Conservation (phyloP, 345 rosid genomes). For the Arabis alpina region DNA sequence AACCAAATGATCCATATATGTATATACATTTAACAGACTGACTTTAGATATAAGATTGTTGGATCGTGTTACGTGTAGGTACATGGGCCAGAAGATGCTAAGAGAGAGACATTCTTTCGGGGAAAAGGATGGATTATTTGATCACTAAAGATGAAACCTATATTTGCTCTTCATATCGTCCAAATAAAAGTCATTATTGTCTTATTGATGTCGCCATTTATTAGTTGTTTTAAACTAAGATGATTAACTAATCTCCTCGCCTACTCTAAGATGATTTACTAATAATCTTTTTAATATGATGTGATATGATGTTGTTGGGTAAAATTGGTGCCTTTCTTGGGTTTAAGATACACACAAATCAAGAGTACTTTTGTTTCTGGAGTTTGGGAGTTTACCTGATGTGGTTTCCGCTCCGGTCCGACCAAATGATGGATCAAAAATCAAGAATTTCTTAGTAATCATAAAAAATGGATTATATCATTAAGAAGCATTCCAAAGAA, state of each 20-base stretch:
- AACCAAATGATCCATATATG: background rate
- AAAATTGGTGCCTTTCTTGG: no score
- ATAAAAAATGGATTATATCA: no score
- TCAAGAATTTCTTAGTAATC: no score
- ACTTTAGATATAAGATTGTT: background rate
- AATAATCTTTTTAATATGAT: background rate
- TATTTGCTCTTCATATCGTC: background rate
- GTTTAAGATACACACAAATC: no score
- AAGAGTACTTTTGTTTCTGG: no score
- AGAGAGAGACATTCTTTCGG: conserved; percentile 30
- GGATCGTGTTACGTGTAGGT: conserved; percentile 37
- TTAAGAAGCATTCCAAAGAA: background rate
- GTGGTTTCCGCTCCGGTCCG: no score
- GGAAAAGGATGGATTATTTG: background rate
- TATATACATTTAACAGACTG: background rate
- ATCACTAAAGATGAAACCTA: background rate
- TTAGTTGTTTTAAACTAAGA: background rate
- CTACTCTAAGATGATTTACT: no score
- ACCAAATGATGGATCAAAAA: no score
- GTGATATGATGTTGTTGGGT: background rate
- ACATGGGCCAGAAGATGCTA: conserved; percentile 53
- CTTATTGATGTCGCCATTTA: background rate
- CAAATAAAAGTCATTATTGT: conserved; percentile 6
- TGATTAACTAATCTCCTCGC: background rate
- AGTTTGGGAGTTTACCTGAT: no score